phyloP scores from a whole-genome alignment of 352 stramenopile species.

The Globisporangium parvum region DNA sequence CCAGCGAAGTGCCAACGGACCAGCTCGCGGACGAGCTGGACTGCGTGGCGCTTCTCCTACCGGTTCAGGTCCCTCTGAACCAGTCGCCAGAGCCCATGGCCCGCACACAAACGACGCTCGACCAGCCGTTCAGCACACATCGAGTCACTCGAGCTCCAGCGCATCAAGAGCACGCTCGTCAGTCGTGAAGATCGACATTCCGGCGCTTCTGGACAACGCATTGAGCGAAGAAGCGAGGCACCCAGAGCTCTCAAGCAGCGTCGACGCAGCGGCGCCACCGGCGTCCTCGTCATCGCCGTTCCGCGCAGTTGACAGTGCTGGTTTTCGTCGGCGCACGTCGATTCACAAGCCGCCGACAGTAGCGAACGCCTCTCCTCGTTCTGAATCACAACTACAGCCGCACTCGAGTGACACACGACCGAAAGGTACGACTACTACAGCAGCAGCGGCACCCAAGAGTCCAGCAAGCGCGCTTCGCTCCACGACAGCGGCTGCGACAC shows the following conservation, averaged over 20 bases:
- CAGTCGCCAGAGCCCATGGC: not conserved
- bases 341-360: conserved; percentile 2
- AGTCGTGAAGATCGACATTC: conserved; percentile 15
- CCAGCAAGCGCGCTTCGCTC: conserved; percentile 6
- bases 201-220: conserved; percentile 1
- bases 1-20: not conserved
- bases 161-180: not conserved
- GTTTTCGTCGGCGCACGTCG: conserved; percentile 6
- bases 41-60: not conserved
- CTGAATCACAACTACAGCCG: not conserved
- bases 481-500: conserved; percentile 11
- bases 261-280: not conserved
- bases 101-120: not conserved
- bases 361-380: not conserved
- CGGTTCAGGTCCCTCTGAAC: not conserved
- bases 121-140: no score
- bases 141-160: not conserved
- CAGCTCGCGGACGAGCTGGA: not conserved
- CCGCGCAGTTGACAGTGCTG: not conserved
- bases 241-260: not conserved
- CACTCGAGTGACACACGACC: not conserved
- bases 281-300: not conserved
- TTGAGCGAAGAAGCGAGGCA: not conserved
- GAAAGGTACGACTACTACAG: conserved; percentile 14
- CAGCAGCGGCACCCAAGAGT: conserved; percentile 5